These are phyloP conservation scores for Aspergillus biplanus DNA, from an alignment of 495 filamentous ascomycete genomes.

Conservation along the genomic window DNA sequence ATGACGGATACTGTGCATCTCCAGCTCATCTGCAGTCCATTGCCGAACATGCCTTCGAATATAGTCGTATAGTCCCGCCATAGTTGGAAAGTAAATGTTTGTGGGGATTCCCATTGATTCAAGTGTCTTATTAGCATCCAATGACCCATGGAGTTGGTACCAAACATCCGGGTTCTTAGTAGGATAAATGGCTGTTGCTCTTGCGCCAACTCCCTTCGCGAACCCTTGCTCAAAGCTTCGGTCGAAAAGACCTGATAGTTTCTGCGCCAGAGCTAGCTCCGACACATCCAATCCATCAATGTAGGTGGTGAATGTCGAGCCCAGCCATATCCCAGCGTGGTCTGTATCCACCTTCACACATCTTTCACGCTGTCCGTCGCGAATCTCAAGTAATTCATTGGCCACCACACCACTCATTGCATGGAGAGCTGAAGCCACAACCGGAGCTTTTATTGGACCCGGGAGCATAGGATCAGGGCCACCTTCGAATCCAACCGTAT, in stretches of 20 bases:
- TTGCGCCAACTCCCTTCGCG: slow-evolving; percentile 20
- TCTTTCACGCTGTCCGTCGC: slow-evolving; percentile 23
- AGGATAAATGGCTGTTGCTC: slow-evolving; percentile 35
- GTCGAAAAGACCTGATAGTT: slow-evolving; percentile 22
- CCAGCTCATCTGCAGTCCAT: slow-evolving; percentile 39
- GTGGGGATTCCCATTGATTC: slow-evolving; percentile 31
- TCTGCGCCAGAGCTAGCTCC: slow-evolving; percentile 14
- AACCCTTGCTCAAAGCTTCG: slow-evolving; percentile 32
- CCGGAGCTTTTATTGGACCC: slow-evolving; percentile 32
- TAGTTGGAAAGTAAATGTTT: slow-evolving; percentile 18
- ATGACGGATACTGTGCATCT: slow-evolving; percentile 37
- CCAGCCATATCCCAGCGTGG: slow-evolving; percentile 38
- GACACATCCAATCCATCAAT: slow-evolving; percentile 28
- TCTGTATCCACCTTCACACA: slow-evolving; percentile 32
- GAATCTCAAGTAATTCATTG: slow-evolving; percentile 33
- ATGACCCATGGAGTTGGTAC: slow-evolving; percentile 40
- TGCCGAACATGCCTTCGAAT: slow-evolving; percentile 30
- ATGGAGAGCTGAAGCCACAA: slow-evolving; percentile 34
- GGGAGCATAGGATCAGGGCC: slow-evolving; percentile 30
- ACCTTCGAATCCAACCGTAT: slow-evolving; percentile 36
- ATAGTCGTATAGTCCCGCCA: slow-evolving; percentile 27
- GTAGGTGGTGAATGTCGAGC: slow-evolving; percentile 24
- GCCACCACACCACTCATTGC: slow-evolving; percentile 35
- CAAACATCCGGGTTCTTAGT: slow-evolving; percentile 32
- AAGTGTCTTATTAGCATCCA: slow-evolving; percentile 30